Evolutionary conservation across 106 monocot genomes (phyloP).

Genomic region (Vanilla planifolia): DNA sequence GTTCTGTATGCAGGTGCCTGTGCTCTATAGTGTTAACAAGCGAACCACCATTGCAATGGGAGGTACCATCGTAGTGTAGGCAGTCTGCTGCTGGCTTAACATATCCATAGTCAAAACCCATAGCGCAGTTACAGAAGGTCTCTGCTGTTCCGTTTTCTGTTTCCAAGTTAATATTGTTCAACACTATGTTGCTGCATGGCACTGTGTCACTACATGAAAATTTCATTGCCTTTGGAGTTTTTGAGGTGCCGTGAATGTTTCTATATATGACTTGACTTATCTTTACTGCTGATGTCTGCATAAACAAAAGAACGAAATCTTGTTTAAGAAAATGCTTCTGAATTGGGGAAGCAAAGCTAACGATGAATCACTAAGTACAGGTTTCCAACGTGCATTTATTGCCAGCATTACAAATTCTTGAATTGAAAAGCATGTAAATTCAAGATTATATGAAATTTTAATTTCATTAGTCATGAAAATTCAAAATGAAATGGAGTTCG

Average conservation of each 20-base stretch:
- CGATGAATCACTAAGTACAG: too few relatives aligned
- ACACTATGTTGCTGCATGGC: slow-evolving; percentile 74
- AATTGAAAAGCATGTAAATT: too few relatives aligned
- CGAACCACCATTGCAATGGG: slow-evolving; percentile 24
- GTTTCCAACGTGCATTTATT: too few relatives aligned
- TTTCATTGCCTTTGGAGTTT: slow-evolving; percentile 53
- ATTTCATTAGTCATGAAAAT: too few relatives aligned
- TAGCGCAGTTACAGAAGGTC: slow-evolving; percentile 87
- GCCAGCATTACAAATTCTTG: too few relatives aligned
- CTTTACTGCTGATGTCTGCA: slow-evolving; percentile 82
- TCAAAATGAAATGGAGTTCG: too few relatives aligned
- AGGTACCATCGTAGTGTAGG: slow-evolving; percentile 29
- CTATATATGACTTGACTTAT: slow-evolving; percentile 72
- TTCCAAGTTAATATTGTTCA: slow-evolving; percentile 74
- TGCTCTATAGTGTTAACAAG: not conserved
- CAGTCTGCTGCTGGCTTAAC: slow-evolving; percentile 75
- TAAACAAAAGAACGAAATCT: not conserved
- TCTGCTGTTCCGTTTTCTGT: slow-evolving; percentile 50
- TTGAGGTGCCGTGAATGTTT: slow-evolving; percentile 82
- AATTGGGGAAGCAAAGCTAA: too few relatives aligned
- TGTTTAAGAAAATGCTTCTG: too few relatives aligned
- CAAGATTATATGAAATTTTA: too few relatives aligned
- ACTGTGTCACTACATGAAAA: slow-evolving; percentile 86
- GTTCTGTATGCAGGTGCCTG: slow-evolving; percentile 40
- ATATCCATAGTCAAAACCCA: slow-evolving; percentile 73